phyloP scores from a whole-genome alignment of 805 yeast species.

The Danielia reshetovae region DNA sequence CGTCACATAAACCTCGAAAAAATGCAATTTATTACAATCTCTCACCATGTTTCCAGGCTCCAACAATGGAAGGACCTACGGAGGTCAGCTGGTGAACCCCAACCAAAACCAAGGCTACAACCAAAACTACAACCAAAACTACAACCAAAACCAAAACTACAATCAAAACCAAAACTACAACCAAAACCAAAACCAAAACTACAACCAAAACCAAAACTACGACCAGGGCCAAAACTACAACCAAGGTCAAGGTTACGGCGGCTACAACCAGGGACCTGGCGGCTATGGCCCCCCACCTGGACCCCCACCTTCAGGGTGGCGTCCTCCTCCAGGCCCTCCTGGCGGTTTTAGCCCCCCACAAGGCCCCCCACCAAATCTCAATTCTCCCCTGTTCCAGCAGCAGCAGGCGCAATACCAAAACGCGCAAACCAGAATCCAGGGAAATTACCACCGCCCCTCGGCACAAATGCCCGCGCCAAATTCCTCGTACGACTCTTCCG shows the following conservation, averaged over 20 bases:
- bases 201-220: constrained; percentile 1
- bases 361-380: constrained; percentile 8
- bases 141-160: constrained; percentile 6
- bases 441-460: constrained; percentile 10
- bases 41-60: constrained; percentile 24
- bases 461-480: constrained; percentile 17
- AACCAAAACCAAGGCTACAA: constrained; percentile 4
- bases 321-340: constrained; percentile 16
- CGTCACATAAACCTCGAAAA: too few relatives aligned
- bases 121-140: constrained; percentile 1
- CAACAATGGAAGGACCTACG: constrained; percentile 18
- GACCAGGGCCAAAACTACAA: constrained; percentile 3
- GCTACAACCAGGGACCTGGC: constrained; percentile 1
- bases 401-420: constrained; percentile 11
- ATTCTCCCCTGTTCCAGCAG: constrained; percentile 16
- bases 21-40: too few relatives aligned
- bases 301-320: not conserved
- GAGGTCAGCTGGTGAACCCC: too few relatives aligned
- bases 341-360: too few relatives aligned
- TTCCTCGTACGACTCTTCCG: constrained; percentile 13
- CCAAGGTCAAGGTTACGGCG: constrained; percentile 4
- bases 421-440: constrained; percentile 6
- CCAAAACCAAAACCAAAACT: too few relatives aligned
- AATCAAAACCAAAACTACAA: too few relatives aligned
- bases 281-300: constrained; percentile 17